Evolutionary conservation across 306 rosid genomes (phyloP), one percentile per base, ranked within the genome.

Genomic region (Spatholobus suberectus): DNA sequence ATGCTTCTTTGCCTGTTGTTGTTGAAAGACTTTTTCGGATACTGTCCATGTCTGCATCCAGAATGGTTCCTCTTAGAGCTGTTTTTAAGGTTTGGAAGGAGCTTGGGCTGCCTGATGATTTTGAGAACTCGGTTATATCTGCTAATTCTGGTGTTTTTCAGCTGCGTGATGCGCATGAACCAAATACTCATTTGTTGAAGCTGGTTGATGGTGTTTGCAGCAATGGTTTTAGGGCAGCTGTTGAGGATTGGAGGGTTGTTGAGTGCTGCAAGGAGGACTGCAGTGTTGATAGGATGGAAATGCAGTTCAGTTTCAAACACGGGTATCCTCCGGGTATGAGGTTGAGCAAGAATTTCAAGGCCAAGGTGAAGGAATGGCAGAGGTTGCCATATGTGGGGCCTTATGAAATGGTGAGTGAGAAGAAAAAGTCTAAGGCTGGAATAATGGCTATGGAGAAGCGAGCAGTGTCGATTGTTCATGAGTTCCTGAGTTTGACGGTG

Each of bases 91-190:
- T 94, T 51, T 89, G 96, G 94, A 89, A 91, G 88, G 99, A 93
- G 82, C 91, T 94, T 75, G 99, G 99, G 26, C 88, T 96, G 69
- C 99, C 99, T 27, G 99, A 96, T 82, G 90, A 96, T 85, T 96
- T 96, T 55, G 99, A 96, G 87, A 94, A 96, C 51, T 89, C 94
- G 0, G 87, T 96, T 62, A 87, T 96, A 67, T 65, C 87, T 4
- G 87, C 66, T 46, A 86, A 92, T 83, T 75, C 91, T 74, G 78
- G 86, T 49, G 38, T 95, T 81, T 93, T 96, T 80, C 89, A 89
- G 82, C 88, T 96, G 3, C 85, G 86, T 69, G 98, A 96, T 76
- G 96, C 87, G 0, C 78, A 81, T 15, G 99, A 94, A 47, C 92
- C 86, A 10, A 88, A 90, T 51, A 96, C 99, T 80, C 99, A 91